These are phyloP conservation scores for Blastomyces parvus DNA, from an alignment of 2,329 filamentous ascomycete species.

Conservation along the genomic window DNA sequence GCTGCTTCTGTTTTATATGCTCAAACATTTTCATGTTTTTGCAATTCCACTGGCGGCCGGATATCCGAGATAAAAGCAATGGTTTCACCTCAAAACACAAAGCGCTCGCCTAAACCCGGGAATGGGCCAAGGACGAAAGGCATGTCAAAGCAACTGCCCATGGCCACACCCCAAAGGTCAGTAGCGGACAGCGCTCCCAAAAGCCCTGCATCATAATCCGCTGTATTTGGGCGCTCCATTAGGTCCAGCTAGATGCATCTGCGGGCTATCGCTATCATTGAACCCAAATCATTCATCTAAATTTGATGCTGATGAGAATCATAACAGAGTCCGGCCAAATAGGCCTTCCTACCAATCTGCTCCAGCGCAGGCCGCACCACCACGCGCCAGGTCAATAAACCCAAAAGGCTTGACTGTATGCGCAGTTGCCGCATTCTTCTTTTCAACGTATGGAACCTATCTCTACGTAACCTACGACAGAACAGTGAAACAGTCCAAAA, in stretches of 20 bases:
- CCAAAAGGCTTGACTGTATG: constrained; percentile 27
- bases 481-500: constrained; percentile 26
- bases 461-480: constrained; percentile 36
- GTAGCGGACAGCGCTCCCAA: constrained; percentile 9
- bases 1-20: not conserved
- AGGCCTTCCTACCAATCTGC: constrained; percentile 11
- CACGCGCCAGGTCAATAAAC: constrained; percentile 8
- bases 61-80: not conserved
- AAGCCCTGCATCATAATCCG: not conserved
- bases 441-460: constrained; percentile 37
- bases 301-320: not conserved
- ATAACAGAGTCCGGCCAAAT: constrained; percentile 14
- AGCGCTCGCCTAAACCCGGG: not conserved
- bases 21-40: not conserved
- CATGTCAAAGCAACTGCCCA: constrained; percentile 11
- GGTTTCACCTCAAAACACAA: not conserved
- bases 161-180: constrained; percentile 11
- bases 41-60: no score
- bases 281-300: not conserved
- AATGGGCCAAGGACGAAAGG: not conserved
- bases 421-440: constrained; percentile 31
- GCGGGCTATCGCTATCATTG: no score
- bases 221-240: not conserved
- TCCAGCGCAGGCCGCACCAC: constrained; percentile 17
- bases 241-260: not conserved